Percentiles rank a stretch among this genome's conserved stretches.
These are phyloP conservation scores for Rubia yunnanensis DNA, from an alignment of 257 asterid species.

Conservation along the genomic window DNA sequence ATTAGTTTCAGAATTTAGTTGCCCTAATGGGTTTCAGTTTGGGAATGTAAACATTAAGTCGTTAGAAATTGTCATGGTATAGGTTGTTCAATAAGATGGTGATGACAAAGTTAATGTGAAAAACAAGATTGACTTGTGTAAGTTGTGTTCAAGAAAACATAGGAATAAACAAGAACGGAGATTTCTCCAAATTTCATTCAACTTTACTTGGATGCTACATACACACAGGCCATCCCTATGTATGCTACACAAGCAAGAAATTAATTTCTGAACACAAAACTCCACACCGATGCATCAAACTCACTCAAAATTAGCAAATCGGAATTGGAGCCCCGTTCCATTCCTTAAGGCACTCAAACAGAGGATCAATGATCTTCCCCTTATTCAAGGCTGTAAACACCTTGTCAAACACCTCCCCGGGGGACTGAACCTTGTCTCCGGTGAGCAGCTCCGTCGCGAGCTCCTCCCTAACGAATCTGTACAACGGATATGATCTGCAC, in stretches of 20 bases:
- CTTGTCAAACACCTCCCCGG: slow-evolving; percentile 76
- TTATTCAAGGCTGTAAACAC: slow-evolving; percentile 66
- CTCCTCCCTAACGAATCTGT: slow-evolving; percentile 57
- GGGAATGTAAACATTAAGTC: no score
- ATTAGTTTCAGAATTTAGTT: no score
- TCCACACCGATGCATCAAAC: neutral
- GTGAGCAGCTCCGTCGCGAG: slow-evolving; percentile 43
- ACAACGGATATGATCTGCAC: slow-evolving; percentile 74
- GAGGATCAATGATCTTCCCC: slow-evolving; percentile 55
- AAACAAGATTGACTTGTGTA: no score
- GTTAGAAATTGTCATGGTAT: no score
- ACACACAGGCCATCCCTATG: neutral
- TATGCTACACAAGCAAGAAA: neutral
- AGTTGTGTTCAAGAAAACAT: no score
- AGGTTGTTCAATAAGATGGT: no score
- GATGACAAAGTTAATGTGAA: no score
- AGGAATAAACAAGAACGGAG: neutral
- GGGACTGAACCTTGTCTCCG: slow-evolving; percentile 61
- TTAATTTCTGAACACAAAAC: neutral
- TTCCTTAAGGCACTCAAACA: slow-evolving; percentile 51
- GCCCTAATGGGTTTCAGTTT: no score
- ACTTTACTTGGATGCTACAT: slow-evolving; percentile 2
- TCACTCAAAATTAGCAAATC: slow-evolving; percentile 34
- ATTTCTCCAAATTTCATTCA: neutral
- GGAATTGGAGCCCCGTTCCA: slow-evolving; percentile 89